Evolutionary conservation across 225 moss, liverwort and hornwort genomes (phyloP), one percentile per base, ranked within the genome.

Genomic region (Antitrichia curtipendula): DNA sequence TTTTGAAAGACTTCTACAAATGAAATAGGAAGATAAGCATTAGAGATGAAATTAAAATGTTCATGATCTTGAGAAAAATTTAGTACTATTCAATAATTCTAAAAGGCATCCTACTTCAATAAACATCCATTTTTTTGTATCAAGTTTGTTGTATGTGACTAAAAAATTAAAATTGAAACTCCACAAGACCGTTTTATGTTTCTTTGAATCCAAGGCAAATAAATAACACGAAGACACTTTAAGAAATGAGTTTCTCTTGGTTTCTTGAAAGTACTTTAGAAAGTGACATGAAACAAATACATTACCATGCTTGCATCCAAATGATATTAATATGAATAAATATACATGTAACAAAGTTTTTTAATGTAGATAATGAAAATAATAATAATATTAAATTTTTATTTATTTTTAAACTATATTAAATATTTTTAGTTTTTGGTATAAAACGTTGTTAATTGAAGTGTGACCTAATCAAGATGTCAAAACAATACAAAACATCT

Each of bases 341-440:
- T 13, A 3, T 34, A 17, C 0, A 9, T 28, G 5, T 24, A 14
- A 13, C 2, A n/a, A 6, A n/a, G 2, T 1, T 53, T 56, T 40
- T 54, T 10, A 16, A 28, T 69, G 2, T 23, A 23, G 29, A 52
- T 63, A 21, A n/a, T n/a, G n/a, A n/a, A n/a, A n/a, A n/a, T n/a
- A n/a, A n/a, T n/a, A n/a, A n/a, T n/a, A n/a, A n/a, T n/a, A n/a
- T n/a, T n/a, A n/a, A n/a, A n/a, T n/a, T n/a, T n/a, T n/a, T n/a
- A n/a, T n/a, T n/a, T n/a, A n/a, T n/a, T n/a, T n/a, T n/a, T n/a
- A n/a, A n/a, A n/a, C n/a, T n/a, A n/a, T n/a, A n/a, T n/a, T n/a
- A n/a, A n/a, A n/a, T n/a, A n/a, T n/a, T n/a, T n/a, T n/a, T n/a
- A n/a, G n/a, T n/a, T n/a, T n/a, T n/a, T n/a, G n/a, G n/a, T n/a